Conservation (phyloP, 352 stramenopile genomes). For the Pythium rhizo-oryzae region DNA sequence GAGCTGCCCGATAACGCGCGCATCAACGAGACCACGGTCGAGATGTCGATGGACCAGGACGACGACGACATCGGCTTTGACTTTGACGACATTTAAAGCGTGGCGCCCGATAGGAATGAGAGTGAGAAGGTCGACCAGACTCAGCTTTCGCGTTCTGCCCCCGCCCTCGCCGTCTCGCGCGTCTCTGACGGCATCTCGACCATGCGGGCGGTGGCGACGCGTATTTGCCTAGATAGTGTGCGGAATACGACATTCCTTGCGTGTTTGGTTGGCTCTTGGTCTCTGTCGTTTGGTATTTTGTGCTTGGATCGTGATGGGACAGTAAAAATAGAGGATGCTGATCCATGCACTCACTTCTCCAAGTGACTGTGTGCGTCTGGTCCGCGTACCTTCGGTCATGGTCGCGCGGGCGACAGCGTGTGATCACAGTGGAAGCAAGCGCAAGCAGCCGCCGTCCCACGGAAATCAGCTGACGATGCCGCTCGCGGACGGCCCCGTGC, state of each 20-base stretch:
- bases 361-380: background rate
- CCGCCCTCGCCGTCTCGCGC: no score
- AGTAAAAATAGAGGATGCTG: background rate
- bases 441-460: background rate
- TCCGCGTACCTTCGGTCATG: background rate
- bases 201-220: background rate
- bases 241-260: constrained; percentile 13
- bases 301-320: background rate
- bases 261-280: constrained; percentile 5
- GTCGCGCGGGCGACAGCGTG: background rate
- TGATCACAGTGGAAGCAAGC: background rate
- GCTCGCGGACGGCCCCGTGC: constrained; percentile 7
- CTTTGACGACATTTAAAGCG: constrained; percentile 89
- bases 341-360: background rate
- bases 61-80: constrained; percentile 91
- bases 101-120: background rate
- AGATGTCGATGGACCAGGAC: constrained; percentile 85
- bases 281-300: background rate
- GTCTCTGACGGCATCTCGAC: no score
- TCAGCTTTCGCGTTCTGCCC: no score
- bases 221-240: constrained; percentile 10
- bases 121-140: background rate
- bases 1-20: constrained; percentile 97
- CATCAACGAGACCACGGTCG: constrained; percentile 89
- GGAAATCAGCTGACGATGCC: constrained; percentile 12